Conservation (phyloP, 1,139 yeast species). For the Pichia norvegensis region DNA sequence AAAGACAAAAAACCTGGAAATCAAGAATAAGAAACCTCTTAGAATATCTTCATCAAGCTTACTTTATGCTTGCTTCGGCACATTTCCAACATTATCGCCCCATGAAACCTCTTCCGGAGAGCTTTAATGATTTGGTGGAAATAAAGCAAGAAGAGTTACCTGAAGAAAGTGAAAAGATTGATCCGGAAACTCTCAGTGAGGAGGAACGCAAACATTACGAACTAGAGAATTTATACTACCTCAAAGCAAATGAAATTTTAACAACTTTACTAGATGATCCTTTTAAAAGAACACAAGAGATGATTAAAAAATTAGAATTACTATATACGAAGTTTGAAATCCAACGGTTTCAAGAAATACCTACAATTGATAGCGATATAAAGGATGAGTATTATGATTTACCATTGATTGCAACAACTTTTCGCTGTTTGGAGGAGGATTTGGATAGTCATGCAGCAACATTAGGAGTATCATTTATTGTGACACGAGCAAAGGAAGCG, state of each 20-base stretch:
- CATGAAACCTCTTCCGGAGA: slow-evolving; percentile 30
- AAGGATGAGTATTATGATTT: slow-evolving; percentile 6
- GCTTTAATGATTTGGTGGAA: slow-evolving; percentile 20
- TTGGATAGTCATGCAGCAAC: slow-evolving; percentile 15
- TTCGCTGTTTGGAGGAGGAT: not conserved
- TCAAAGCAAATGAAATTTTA: slow-evolving; percentile 24
- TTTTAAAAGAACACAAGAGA: slow-evolving; percentile 19
- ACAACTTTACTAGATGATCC: slow-evolving; percentile 25
- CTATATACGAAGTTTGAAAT: slow-evolving; percentile 7
- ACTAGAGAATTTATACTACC: slow-evolving; percentile 23
- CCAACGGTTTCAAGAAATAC: slow-evolving; percentile 7
- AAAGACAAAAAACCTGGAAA: slow-evolving; percentile 16
- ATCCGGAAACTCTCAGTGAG: slow-evolving; percentile 15
- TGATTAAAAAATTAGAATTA: slow-evolving; percentile 16
- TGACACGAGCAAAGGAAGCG: slow-evolving; percentile 20
- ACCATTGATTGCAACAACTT: slow-evolving; percentile 2
- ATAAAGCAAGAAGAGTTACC: slow-evolving; percentile 18
- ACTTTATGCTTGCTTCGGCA: slow-evolving; percentile 74
- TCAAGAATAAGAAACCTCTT: slow-evolving; percentile 38
- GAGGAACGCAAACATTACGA: slow-evolving; percentile 20
- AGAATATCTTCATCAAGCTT: slow-evolving; percentile 65
- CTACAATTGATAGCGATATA: slow-evolving; percentile 6
- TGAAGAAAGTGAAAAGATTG: slow-evolving; percentile 25
- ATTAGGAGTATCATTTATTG: slow-evolving; percentile 10
- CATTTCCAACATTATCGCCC: slow-evolving; percentile 56